These are phyloP conservation scores for Hypoxylon subgilvum DNA, from an alignment of 495 filamentous ascomycete species.

Conservation along the genomic window DNA sequence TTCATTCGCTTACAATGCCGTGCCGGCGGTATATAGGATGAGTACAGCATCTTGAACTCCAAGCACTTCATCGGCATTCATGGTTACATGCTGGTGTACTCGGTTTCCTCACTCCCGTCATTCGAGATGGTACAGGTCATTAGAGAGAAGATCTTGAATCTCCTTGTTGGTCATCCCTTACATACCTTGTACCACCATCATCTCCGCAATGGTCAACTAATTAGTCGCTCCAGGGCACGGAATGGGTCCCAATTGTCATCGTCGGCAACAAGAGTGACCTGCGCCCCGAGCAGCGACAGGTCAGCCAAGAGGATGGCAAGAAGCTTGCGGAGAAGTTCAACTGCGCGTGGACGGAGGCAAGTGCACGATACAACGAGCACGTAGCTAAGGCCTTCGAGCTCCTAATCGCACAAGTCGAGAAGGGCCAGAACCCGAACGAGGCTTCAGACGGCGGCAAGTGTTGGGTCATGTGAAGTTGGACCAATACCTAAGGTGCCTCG, in stretches of 20 bases:
- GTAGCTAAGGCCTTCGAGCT: slow-evolving; percentile 91
- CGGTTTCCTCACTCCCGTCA: slow-evolving; percentile 86
- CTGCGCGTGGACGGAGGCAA: slow-evolving; percentile 94
- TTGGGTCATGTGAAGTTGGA: slow-evolving; percentile 71
- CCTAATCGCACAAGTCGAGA: slow-evolving; percentile 94
- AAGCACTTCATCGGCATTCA: slow-evolving; percentile 99
- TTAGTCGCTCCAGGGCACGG: slow-evolving; percentile 70
- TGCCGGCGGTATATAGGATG: too few species aligned
- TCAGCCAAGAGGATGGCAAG: slow-evolving; percentile 80
- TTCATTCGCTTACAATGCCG: too few species aligned
- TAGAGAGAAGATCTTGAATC: slow-evolving; percentile 95
- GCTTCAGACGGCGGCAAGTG: slow-evolving; percentile 81
- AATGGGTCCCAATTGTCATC: slow-evolving; percentile 88
- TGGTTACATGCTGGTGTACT: slow-evolving; percentile 98
- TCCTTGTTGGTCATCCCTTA: slow-evolving; percentile 68
- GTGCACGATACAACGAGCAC: slow-evolving; percentile 91
- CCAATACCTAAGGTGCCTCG: too few species aligned
- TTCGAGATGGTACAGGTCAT: slow-evolving; percentile 98
- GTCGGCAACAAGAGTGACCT: slow-evolving; percentile 98
- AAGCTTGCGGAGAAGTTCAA: slow-evolving; percentile 82
- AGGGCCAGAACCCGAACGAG: slow-evolving; percentile 87
- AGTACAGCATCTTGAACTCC: slow-evolving; percentile 96
- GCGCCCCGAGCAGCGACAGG: slow-evolving; percentile 89
- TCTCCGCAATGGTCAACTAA: slow-evolving; percentile 12
- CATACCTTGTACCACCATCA: slow-evolving; percentile 1